Percentiles rank a stretch among this genome's conserved stretches.
Conservation (phyloP, 202 grass and related monocot genomes). For the Bolboschoenoplectus hybrid region DNA sequence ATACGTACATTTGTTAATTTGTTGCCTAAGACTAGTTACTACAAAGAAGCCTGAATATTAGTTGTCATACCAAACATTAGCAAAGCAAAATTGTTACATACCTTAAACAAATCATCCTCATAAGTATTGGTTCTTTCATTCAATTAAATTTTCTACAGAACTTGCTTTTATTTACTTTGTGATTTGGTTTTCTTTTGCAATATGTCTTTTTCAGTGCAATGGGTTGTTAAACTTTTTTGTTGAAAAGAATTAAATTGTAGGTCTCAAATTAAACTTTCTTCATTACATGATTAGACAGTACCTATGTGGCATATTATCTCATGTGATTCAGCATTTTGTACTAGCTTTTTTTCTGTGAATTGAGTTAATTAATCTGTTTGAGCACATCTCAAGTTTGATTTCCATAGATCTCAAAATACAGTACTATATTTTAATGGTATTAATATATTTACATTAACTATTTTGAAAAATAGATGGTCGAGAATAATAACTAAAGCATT, state of each 20-base stretch:
- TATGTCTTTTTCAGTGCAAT: background rate
- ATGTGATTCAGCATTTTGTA: background rate
- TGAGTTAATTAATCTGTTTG: background rate
- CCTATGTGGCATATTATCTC: too few species aligned
- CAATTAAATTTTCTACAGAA: background rate
- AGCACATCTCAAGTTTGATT: background rate
- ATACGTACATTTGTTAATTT: too few species aligned
- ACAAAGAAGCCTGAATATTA: too few species aligned
- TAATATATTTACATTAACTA: slow-evolving; percentile 8
- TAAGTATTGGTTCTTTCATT: background rate
- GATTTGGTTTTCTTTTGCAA: background rate
- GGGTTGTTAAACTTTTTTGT: background rate
- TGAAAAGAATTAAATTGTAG: background rate
- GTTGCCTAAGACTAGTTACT: too few species aligned
- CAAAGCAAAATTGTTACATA: too few species aligned
- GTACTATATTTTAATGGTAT: background rate
- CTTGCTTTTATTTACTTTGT: background rate
- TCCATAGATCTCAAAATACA: background rate
- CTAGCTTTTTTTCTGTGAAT: background rate
- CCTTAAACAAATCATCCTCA: too few species aligned
- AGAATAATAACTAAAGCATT: background rate
- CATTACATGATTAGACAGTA: background rate
- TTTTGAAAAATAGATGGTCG: background rate
- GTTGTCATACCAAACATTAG: too few species aligned
- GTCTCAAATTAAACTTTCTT: background rate